phyloP scores from a whole-genome alignment of 441 rosid species.

The Croton laevigatus region DNA sequence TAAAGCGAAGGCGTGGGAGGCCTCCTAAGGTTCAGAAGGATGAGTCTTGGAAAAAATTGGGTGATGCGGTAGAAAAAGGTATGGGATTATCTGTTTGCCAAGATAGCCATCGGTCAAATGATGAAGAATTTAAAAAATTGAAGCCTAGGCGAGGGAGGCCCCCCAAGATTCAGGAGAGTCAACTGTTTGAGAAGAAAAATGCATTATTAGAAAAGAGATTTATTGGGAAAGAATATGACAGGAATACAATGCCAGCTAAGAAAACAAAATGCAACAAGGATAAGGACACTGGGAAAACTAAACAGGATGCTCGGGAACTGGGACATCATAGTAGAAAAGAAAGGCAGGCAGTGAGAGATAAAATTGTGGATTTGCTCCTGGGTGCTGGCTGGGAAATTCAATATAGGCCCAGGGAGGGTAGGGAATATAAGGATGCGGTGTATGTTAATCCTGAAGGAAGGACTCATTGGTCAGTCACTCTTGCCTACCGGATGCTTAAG shows the following conservation, averaged over 20 bases:
- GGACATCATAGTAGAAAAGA: constrained; percentile 32
- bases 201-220: constrained; percentile 19
- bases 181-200: constrained; percentile 16
- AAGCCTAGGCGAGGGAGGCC: constrained; percentile 26
- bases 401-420: constrained; percentile 68
- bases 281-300: constrained; percentile 21
- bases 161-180: constrained; percentile 21
- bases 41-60: constrained; percentile 15
- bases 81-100: not conserved
- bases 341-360: constrained; percentile 65
- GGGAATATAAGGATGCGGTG: constrained; percentile 67
- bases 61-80: constrained; percentile 11
- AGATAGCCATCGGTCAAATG: not conserved
- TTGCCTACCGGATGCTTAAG: constrained; percentile 75
- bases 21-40: constrained; percentile 25
- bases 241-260: constrained; percentile 14
- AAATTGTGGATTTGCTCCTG: constrained; percentile 59
- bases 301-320: constrained; percentile 24
- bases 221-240: constrained; percentile 18
- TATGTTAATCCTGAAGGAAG: constrained; percentile 90
- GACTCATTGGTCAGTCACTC: constrained; percentile 95
- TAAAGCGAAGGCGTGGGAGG: constrained; percentile 31
- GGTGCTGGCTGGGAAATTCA: constrained; percentile 91
- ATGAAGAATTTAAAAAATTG: constrained; percentile 4
- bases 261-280: constrained; percentile 7